phyloP scores from a whole-genome alignment of 495 filamentous ascomycete genomes.

The Parathielavia hyrcaniae region DNA sequence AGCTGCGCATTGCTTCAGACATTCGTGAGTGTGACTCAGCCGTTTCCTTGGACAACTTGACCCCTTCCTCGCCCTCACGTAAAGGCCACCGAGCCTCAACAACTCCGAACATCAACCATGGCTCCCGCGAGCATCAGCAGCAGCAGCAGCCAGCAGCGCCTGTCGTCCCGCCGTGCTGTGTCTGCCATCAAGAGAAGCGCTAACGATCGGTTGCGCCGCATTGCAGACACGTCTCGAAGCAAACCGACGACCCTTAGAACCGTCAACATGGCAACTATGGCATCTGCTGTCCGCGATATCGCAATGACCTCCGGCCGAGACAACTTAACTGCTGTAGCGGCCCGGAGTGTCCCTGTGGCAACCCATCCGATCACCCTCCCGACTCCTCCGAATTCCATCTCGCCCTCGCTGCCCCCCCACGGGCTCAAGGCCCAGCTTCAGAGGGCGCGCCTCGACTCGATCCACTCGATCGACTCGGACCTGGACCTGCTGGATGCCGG shows the following conservation, averaged over 20 bases:
- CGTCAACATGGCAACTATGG: slow-evolving; percentile 56
- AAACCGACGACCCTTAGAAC: slow-evolving; percentile 30
- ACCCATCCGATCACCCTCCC: slow-evolving; percentile 66
- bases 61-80: neutral
- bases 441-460: slow-evolving; percentile 56
- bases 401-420: slow-evolving; percentile 78
- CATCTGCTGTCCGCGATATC: slow-evolving; percentile 63
- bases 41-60: neutral
- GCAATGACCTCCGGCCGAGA: slow-evolving; percentile 54
- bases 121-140: slow-evolving; percentile 2
- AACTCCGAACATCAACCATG: slow-evolving; percentile 4
- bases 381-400: slow-evolving; percentile 95
- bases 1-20: slow-evolving; percentile 27
- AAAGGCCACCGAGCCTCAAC: neutral
- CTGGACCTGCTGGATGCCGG: slow-evolving; percentile 69
- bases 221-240: slow-evolving; percentile 46
- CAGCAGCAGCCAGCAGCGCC: slow-evolving; percentile 4
- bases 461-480: slow-evolving; percentile 87
- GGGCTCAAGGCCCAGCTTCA: slow-evolving; percentile 58
- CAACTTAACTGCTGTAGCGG: slow-evolving; percentile 57
- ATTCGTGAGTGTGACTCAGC: slow-evolving; percentile 25
- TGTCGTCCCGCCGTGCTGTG: slow-evolving; percentile 24
- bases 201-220: slow-evolving; percentile 26
- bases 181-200: slow-evolving; percentile 12
- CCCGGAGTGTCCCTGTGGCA: slow-evolving; percentile 51